Conservation (phyloP, 2,329 filamentous ascomycete species). For the Mycocentrospora acerina region DNA sequence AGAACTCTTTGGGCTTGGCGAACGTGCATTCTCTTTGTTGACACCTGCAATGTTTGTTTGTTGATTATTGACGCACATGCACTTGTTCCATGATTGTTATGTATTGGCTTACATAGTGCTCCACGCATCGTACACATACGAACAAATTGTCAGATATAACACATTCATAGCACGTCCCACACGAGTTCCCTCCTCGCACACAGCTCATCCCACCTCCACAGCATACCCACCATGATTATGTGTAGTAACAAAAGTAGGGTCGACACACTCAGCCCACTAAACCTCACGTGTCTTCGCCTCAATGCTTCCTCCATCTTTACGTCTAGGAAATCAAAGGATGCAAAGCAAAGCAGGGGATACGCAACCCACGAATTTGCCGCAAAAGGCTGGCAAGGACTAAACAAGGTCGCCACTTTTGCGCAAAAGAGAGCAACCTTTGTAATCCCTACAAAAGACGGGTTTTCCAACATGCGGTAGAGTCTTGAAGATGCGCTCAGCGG, state of each 20-base stretch:
- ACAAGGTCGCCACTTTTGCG: slow-evolving; percentile 66
- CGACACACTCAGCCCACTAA: slow-evolving; percentile 27
- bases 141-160: no score
- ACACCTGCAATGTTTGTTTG: no score
- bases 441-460: slow-evolving; percentile 34
- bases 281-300: slow-evolving; percentile 17
- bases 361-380: slow-evolving; percentile 65
- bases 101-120: no score
- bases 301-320: slow-evolving; percentile 23
- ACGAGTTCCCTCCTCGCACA: slow-evolving; percentile 33
- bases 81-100: no score
- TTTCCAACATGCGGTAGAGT: slow-evolving; percentile 18
- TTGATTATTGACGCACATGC: no score
- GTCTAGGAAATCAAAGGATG: slow-evolving; percentile 61
- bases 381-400: slow-evolving; percentile 70
- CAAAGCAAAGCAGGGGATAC: slow-evolving; percentile 68
- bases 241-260: slow-evolving; percentile 49
- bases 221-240: slow-evolving; percentile 45
- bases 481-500: slow-evolving; percentile 5
- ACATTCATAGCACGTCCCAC: slow-evolving; percentile 17
- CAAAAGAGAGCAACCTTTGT: slow-evolving; percentile 65
- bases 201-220: slow-evolving; percentile 30
- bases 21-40: no score
- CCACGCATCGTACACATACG: no score
- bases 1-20: no score